phyloP scores from a whole-genome alignment of 2,329 filamentous ascomycete species.

The Anisogramma anomala region DNA sequence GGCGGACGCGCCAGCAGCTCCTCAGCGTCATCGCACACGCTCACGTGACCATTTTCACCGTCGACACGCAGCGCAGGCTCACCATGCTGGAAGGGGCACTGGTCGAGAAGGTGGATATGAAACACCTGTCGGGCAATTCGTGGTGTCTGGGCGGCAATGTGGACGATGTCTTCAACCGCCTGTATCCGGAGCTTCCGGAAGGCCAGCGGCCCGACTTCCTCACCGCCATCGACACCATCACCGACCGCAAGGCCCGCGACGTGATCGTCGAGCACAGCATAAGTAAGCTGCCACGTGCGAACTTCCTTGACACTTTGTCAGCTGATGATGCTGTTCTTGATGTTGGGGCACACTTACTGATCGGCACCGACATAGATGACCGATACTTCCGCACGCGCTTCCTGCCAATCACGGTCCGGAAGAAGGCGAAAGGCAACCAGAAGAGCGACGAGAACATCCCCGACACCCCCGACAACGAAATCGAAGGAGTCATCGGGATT shows the following conservation, averaged over 20 bases:
- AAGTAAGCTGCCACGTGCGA: conserved; percentile 25
- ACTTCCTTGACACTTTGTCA: no score
- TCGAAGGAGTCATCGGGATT: conserved; percentile 67
- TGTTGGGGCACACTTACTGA: background rate
- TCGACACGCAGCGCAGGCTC: conserved; percentile 49
- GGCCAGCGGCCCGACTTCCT: conserved; percentile 39
- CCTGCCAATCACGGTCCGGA: conserved; percentile 51
- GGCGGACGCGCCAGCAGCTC: conserved; percentile 57
- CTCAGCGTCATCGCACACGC: conserved; percentile 63
- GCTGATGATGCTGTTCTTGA: no score
- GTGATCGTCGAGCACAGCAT: conserved; percentile 54
- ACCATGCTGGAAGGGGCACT: conserved; percentile 60
- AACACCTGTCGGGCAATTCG: conserved; percentile 18
- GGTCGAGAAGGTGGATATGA: conserved; percentile 36
- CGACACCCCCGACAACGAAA: conserved; percentile 33
- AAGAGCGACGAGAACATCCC: conserved; percentile 33
- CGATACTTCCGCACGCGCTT: conserved; percentile 63
- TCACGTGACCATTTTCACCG: conserved; percentile 63
- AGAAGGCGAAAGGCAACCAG: conserved; percentile 35
- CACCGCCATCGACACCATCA: conserved; percentile 49
- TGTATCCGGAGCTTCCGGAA: conserved; percentile 32
- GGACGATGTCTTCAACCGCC: conserved; percentile 49
- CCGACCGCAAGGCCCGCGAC: conserved; percentile 48
- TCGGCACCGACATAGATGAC: conserved; percentile 29
- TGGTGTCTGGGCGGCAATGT: conserved; percentile 26